Evolutionary conservation across 2,329 filamentous ascomycete genomes (phyloP).

Genomic region (Biscogniauxia marginata): DNA sequence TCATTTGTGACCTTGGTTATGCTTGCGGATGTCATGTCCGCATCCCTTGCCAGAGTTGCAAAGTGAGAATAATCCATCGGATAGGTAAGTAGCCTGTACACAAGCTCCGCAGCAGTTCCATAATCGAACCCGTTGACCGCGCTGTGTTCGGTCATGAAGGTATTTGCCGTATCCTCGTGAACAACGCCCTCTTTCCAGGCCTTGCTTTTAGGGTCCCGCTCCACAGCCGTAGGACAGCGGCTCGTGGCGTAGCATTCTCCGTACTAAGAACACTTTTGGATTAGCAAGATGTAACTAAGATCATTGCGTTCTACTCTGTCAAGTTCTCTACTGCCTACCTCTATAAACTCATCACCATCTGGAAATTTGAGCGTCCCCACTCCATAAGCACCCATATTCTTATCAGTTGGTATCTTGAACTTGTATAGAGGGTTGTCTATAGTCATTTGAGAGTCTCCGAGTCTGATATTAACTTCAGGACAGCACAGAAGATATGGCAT

Average conservation of each 20-base stretch:
- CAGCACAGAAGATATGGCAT: conserved; percentile 23
- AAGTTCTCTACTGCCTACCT: conserved; percentile 3
- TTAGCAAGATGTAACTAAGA: background rate
- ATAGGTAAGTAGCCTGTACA: conserved; percentile 17
- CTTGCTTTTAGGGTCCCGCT: background rate
- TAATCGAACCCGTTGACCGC: conserved; percentile 7
- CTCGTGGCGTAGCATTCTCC: conserved; percentile 16
- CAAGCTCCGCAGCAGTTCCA: conserved; percentile 12
- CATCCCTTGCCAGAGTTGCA: conserved; percentile 15
- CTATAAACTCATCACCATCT: conserved; percentile 10
- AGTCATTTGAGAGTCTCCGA: conserved; percentile 9
- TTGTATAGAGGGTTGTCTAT: conserved; percentile 29
- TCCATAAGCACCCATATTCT: conserved; percentile 10
- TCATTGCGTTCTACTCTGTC: background rate
- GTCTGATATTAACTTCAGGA: conserved; percentile 17
- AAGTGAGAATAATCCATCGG: conserved; percentile 17
- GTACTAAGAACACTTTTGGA: conserved; percentile 5
- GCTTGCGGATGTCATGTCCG: conserved; percentile 2
- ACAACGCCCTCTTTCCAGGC: conserved; percentile 12
- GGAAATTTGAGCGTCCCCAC: conserved; percentile 1
- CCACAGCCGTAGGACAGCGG: conserved; percentile 8
- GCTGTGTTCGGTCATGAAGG: conserved; percentile 2
- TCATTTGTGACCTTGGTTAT: conserved; percentile 8
- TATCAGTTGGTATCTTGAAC: conserved; percentile 25
- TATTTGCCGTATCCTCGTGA: conserved; percentile 10